Evolutionary conservation across 345 rosid genomes (phyloP), one percentile per base, ranked within the genome.

Genomic region (Luvunga scandens): DNA sequence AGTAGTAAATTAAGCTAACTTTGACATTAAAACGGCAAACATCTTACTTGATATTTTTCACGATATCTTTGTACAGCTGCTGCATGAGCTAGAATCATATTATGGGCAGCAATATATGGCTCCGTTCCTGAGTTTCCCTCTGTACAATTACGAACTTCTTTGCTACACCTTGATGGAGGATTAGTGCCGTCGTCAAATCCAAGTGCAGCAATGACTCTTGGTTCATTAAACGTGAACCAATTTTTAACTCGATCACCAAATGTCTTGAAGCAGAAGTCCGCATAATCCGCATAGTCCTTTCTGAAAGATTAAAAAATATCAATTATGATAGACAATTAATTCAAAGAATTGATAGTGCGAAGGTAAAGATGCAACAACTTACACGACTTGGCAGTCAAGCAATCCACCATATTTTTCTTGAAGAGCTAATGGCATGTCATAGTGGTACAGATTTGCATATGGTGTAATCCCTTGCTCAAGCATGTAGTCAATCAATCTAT

Each of bases 151-250:
- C 88, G 92, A 48, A 73, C 83, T 55, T 79, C 84, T 81, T 85
- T 85, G 39, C 91, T 88, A 71, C 95, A 91, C 64, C 95, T 81
- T 16, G 76, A 82, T 10, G 95, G 91, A 42, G 95, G 91, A 79
- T 81, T 84, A 13, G 30, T 2, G 2, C 95, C 95, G 53, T 65
- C 84, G 76, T 87, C 91, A 73, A 79, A 91, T 2, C 93, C 95
- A 31, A 89, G 87, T 16, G 89, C 89, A 66, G 95, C 90, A 57
- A 87, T 71, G 3, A 89, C 78, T 75, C 91, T 84, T 1, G 93
- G 95, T 74, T 91, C 93, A 30, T 91, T 91, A 55, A 90, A 87
- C 53, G 95, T 90, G 75, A 86, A 82, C 95, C 92, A 91, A 60
- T 90, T 90, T 82, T 90, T 91, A 25, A 90, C 92, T 67, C 92